Base-by-base conservation (phyloP, 805 yeast species). In the Pichia occidentalis region DNA sequence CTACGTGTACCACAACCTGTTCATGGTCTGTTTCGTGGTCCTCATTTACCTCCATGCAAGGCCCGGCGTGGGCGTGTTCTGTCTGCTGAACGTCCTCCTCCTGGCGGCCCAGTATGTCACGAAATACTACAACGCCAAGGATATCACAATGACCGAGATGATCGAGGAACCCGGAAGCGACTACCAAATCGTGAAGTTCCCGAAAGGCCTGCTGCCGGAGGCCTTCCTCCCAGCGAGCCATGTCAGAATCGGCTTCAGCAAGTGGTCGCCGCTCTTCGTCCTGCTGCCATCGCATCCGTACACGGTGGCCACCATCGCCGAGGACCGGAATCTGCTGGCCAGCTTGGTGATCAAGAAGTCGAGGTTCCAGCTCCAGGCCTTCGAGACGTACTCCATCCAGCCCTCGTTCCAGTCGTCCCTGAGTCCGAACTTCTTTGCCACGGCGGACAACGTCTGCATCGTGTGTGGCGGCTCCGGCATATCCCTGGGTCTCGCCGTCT, bases 391-490 rank as follows among this genome's bases (percentile, higher is more conserved):
- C 43, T 63, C 75, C 6, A 43, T 71, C 18, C 61, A 63, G 43
- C 61, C 68, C 6, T 72, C 59, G 48, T 56, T 56, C 34, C 34
- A 41, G n/a, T 64, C 72, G 3, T 65, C 80, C 4, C 39, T 75
- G 4, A 62, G 70, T 10, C 44, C 50, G 10, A 59, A 63, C 14
- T 70, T 74, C 43, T 68, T 73, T 44, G 56, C 60, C 27, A 65
- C 73, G 0, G 77, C 73, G 0, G 69, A 68, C 24, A 68, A 71
- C 27, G 70, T 77, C 1, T 53, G 64, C 12, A 65, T 81, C 14
- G 64, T 81, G 1, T 73, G 80, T 45, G 90, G 88, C 11, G 92
- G 92, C 0, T 73, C 85, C 2, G 88, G 90, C 1, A 70, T 82
- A 9, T 77, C 87, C 0, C 71, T 71, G 37, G 82, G 80, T 4